Evolutionary conservation across 78 protist species (phyloP).

Genomic region (Emiliania huxleyi): DNA sequence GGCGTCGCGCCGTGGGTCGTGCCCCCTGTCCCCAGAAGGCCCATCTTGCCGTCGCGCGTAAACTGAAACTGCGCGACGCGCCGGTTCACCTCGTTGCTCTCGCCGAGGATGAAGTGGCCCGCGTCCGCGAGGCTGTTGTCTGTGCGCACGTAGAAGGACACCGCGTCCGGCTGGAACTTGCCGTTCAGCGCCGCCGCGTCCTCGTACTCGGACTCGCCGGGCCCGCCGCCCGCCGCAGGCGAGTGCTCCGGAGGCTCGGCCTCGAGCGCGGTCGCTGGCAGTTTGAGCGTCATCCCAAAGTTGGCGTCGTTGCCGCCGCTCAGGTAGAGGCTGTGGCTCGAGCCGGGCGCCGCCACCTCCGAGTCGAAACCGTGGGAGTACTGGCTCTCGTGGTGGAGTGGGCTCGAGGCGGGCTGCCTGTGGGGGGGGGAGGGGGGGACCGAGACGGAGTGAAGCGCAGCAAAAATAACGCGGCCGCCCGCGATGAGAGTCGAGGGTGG

Average conservation of each 20-base stretch:
- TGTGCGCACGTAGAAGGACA: background rate
- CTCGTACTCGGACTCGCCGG: background rate
- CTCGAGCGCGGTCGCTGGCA: background rate
- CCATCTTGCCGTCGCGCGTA: background rate
- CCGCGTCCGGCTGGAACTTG: background rate
- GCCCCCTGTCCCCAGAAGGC: conserved; percentile 3
- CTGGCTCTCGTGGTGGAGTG: background rate
- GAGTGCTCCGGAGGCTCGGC: background rate
- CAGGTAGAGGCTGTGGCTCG: background rate
- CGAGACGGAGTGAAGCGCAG: too few species aligned
- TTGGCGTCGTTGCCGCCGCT: conserved; percentile 3
- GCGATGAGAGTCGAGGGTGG: background rate
- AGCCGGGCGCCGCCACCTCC: background rate
- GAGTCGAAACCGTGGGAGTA: background rate
- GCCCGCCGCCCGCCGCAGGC: background rate
- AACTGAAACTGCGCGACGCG: conserved; percentile 27
- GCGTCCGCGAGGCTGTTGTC: background rate
- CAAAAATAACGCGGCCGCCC: too few species aligned
- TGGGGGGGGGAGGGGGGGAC: too few species aligned
- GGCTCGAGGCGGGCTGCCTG: background rate
- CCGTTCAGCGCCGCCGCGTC: background rate
- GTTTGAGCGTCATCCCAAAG: background rate
- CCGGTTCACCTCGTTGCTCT: background rate
- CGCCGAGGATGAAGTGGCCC: conserved; percentile 25
- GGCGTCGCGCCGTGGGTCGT: background rate